Base-by-base conservation (phyloP, 768 basidiomycete species). In the Termitomyces bulborhizus region DNA sequence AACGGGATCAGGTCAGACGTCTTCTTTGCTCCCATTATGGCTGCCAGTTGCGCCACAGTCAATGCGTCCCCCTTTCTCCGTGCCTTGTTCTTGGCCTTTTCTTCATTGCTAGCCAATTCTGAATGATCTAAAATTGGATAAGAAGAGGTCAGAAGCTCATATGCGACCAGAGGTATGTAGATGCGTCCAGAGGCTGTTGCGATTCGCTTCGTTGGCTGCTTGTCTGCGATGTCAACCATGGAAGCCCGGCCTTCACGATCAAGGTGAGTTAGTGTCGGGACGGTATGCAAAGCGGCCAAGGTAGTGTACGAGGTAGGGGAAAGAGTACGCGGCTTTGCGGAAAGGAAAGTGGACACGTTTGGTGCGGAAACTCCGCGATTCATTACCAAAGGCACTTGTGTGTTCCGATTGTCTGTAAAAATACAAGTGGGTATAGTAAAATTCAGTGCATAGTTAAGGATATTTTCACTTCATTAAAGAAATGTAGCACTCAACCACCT, bases 1-100 rank as follows among this genome's bases (percentile, higher is more conserved):
- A 96, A 75, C 9, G 93, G 93, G 51, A 96, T 93, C 44, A 95
- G 76, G 37, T 84, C 82, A 26, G 88, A 75, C 1, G 93, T 95
- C 58, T 82, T 83, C 67, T 96, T 96, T 55, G 86, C 82, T 9
- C 80, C 93, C 85, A 92, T 92, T 66, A 94, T 89, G 16, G 82
- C 93, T 6, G 93, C 91, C 24, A 96, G 73, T 63, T 93, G 90
- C 24, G 88, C 88, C 16, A 89, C 81, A 13, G 83, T 84, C 37
- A 91, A 73, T 7, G 81, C 79, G 64, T 90, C 82, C 11, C 89
- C 89, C 67, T 91, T 91, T 39, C 70, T 65, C 39, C 73, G 71
- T 4, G 78, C 76, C 66, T 90, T 89, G 6, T 65, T 71, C 54
- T 73, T 70, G 16, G 73, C 74, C 46, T 68, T 67, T 16, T 71